Evolutionary conservation across 306 rosid species (phyloP).

Genomic region (Mimosa pudica): DNA sequence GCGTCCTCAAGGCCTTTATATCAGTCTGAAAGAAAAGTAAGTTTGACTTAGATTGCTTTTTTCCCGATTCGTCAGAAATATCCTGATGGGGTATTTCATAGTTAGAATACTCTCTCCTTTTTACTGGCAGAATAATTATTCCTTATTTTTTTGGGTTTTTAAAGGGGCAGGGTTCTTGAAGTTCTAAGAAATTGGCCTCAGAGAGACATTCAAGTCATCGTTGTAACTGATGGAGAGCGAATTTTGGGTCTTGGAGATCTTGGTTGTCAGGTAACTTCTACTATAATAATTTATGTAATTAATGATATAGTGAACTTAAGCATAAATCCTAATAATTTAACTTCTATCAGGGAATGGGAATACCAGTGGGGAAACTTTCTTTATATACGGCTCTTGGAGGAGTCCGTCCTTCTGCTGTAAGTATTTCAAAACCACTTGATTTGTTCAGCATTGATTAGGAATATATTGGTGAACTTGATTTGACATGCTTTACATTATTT

Average conservation of each 20-base stretch:
- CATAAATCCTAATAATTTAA: conserved; percentile 5
- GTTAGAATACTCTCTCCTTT: conserved; percentile 23
- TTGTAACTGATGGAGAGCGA: conserved; percentile 96
- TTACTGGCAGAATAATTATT: conserved; percentile 29
- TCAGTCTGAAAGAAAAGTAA: conserved; percentile 95
- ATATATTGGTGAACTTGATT: conserved; percentile 20
- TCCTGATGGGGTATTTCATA: background rate
- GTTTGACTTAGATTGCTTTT: conserved; percentile 34
- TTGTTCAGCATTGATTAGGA: conserved; percentile 1
- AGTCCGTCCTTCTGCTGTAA: conserved; percentile 89
- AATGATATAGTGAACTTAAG: conserved; percentile 12
- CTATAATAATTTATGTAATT: conserved; percentile 16
- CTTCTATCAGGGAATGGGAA: conserved; percentile 89
- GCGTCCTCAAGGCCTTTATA: conserved; percentile 88
- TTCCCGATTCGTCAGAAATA: background rate
- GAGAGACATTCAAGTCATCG: conserved; percentile 93
- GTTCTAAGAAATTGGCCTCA: conserved; percentile 98
- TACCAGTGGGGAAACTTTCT: conserved; percentile 95
- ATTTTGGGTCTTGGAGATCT: conserved; percentile 96
- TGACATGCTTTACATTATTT: conserved; percentile 9
- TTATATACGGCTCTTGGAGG: conserved; percentile 95
- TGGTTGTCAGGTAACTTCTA: conserved; percentile 79
- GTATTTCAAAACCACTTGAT: conserved; percentile 28
- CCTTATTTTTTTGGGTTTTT: conserved; percentile 11
- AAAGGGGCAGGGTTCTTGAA: conserved; percentile 89